Conservation (phyloP, 805 yeast species). For the Metschnikowia similis region DNA sequence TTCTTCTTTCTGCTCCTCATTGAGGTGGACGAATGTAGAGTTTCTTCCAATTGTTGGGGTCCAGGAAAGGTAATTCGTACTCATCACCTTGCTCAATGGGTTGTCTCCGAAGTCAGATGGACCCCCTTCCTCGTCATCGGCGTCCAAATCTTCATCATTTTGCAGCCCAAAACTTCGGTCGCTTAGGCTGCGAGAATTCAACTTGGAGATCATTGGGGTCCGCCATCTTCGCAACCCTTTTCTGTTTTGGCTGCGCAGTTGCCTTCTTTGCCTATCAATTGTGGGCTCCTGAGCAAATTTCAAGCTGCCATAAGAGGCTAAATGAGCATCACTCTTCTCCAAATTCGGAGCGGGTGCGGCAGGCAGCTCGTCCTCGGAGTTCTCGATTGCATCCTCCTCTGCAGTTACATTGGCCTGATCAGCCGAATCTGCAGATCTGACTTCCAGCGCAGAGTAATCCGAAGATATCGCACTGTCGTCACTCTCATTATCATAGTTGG, state of each 20-base stretch:
- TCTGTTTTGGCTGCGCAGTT: slow-evolving; percentile 2
- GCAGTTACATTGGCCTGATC: slow-evolving; percentile 4
- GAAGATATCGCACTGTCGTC: slow-evolving; percentile 5
- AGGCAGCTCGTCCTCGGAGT: slow-evolving; percentile 12
- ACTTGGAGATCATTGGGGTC: slow-evolving; percentile 11
- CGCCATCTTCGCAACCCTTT: slow-evolving; percentile 15
- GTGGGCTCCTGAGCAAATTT: slow-evolving; percentile 15
- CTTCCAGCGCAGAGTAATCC: background rate
- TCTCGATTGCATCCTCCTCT: slow-evolving; percentile 12
- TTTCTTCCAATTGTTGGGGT: slow-evolving; percentile 89
- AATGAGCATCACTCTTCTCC: background rate
- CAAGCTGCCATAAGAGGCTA: slow-evolving; percentile 4
- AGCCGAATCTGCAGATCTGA: background rate
- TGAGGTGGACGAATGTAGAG: slow-evolving; percentile 80
- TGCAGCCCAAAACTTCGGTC: slow-evolving; percentile 7
- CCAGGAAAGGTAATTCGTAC: slow-evolving; percentile 78
- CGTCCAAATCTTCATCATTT: slow-evolving; percentile 10
- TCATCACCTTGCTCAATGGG: slow-evolving; percentile 30
- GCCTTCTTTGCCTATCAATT: slow-evolving; percentile 12
- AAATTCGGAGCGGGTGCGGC: background rate
- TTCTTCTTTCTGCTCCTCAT: slow-evolving; percentile 84
- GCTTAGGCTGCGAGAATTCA: slow-evolving; percentile 9
- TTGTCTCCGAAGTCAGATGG: slow-evolving; percentile 16
- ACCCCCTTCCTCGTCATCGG: slow-evolving; percentile 15
- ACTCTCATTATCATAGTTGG: slow-evolving; percentile 5